Conservation (phyloP, 495 filamentous ascomycete genomes). For the Clavariopsis aquatica region DNA sequence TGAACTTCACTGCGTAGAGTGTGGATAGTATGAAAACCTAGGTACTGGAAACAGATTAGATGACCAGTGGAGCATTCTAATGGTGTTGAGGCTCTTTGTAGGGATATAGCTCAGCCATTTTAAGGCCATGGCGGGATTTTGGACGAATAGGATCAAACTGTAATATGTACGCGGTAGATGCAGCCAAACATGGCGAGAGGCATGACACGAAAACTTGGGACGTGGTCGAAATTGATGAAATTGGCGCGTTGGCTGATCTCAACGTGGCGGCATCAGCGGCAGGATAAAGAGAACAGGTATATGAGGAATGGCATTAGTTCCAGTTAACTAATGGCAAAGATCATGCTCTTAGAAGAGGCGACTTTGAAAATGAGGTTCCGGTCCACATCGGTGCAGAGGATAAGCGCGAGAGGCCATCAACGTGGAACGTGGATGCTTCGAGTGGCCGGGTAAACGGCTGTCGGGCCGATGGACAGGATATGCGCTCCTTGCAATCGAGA, state of each 20-base stretch:
- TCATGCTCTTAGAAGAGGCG: neutral
- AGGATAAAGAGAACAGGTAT: conserved; percentile 2
- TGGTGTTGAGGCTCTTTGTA: conserved; percentile 15
- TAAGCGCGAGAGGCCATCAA: neutral
- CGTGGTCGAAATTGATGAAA: neutral
- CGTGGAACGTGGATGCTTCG: neutral
- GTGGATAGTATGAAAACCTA: conserved; percentile 21
- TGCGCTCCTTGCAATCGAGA: neutral
- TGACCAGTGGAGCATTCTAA: conserved; percentile 13
- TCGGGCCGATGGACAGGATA: neutral
- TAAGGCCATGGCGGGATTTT: neutral
- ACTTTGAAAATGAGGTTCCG: conserved; percentile 3
- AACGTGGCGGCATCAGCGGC: neutral
- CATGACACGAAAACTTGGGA: neutral
- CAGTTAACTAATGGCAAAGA: neutral
- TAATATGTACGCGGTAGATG: neutral
- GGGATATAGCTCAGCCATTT: conserved; percentile 13
- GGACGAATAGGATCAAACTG: neutral
- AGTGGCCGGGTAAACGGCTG: neutral
- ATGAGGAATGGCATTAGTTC: neutral
- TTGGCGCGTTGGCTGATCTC: neutral
- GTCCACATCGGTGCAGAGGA: neutral
- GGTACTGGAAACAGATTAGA: conserved; percentile 23
- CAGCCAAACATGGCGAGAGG: neutral
- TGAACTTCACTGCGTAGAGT: neutral